Conservation (phyloP, 805 yeast genomes). For the Kodamaea laetipori region DNA sequence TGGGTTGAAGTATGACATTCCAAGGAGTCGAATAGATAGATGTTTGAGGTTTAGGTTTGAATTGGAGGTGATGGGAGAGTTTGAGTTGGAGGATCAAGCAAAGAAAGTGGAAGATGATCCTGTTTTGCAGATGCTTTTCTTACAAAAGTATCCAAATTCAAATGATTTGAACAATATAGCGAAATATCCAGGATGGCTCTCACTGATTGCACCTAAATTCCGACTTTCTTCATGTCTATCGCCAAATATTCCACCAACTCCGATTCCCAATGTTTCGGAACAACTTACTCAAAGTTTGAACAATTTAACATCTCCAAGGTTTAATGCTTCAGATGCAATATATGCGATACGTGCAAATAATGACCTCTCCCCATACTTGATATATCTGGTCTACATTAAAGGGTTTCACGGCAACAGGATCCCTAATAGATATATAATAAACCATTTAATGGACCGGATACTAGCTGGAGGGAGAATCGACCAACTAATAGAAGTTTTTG, state of each 20-base stretch:
- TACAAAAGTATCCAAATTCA: slow-evolving; percentile 7
- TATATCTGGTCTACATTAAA: slow-evolving; percentile 14
- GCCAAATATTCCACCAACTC: neutral
- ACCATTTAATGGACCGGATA: slow-evolving; percentile 12
- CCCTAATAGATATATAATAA: slow-evolving; percentile 16
- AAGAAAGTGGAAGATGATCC: slow-evolving; percentile 2
- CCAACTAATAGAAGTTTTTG: slow-evolving; percentile 8
- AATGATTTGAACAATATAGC: neutral
- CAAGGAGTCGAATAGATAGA: slow-evolving; percentile 8
- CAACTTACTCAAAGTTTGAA: neutral
- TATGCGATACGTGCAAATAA: slow-evolving; percentile 11
- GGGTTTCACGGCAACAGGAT: slow-evolving; percentile 7
- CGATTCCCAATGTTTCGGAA: neutral
- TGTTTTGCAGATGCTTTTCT: slow-evolving; percentile 10
- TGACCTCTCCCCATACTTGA: slow-evolving; percentile 9
- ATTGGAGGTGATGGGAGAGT: slow-evolving; percentile 7
- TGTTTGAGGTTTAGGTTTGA: slow-evolving; percentile 8
- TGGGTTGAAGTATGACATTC: slow-evolving; percentile 13
- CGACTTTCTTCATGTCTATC: slow-evolving; percentile 7
- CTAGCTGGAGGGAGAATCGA: neutral
- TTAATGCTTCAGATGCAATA: slow-evolving; percentile 15
- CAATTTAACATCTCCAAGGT: neutral
- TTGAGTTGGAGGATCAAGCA: neutral
- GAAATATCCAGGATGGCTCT: slow-evolving; percentile 17
- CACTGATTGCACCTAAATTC: slow-evolving; percentile 7